phyloP scores from a whole-genome alignment of 495 filamentous ascomycete species.

The Trichocladium uniseriatum region DNA sequence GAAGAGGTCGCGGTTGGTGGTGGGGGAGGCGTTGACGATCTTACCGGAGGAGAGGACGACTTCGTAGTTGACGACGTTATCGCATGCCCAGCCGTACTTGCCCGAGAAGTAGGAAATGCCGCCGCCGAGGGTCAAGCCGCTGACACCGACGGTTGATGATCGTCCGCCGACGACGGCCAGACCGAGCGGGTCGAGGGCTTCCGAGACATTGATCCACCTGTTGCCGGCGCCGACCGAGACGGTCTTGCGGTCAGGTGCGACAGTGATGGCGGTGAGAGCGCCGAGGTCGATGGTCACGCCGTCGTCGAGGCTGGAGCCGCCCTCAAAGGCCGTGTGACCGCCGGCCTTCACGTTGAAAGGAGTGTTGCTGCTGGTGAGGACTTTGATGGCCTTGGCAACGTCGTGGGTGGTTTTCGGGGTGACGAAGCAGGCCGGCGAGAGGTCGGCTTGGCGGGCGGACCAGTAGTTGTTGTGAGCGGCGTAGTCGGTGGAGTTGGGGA shows the following conservation, averaged over 20 bases:
- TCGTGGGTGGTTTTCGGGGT: slow-evolving; percentile 27
- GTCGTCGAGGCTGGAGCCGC: slow-evolving; percentile 36
- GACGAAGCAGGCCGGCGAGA: slow-evolving; percentile 36
- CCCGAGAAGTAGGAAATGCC: slow-evolving; percentile 37
- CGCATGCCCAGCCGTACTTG: slow-evolving; percentile 20
- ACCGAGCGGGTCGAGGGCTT: slow-evolving; percentile 35
- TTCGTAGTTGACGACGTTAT: slow-evolving; percentile 42
- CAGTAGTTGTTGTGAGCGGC: slow-evolving; percentile 31
- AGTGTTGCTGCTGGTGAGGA: slow-evolving; percentile 25
- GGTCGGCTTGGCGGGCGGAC: slow-evolving; percentile 36
- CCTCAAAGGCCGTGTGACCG: slow-evolving; percentile 43
- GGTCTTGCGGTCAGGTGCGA: slow-evolving; percentile 26
- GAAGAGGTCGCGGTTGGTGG: slow-evolving; percentile 41
- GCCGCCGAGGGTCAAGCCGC: slow-evolving; percentile 50
- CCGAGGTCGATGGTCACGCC: slow-evolving; percentile 50
- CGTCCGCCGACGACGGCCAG: slow-evolving; percentile 48
- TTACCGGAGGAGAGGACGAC: slow-evolving; percentile 39
- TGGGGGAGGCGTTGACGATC: slow-evolving; percentile 36
- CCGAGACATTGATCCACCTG: slow-evolving; percentile 48
- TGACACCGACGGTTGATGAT: slow-evolving; percentile 45
- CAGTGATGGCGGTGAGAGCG: slow-evolving; percentile 33
- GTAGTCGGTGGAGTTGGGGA: slow-evolving; percentile 15
- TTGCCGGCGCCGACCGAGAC: slow-evolving; percentile 38
- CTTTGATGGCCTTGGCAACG: slow-evolving; percentile 31
- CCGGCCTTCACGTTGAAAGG: slow-evolving; percentile 44